Conservation (phyloP, 2,329 filamentous ascomycete genomes). For the Stagonosporopsis vannaccii region DNA sequence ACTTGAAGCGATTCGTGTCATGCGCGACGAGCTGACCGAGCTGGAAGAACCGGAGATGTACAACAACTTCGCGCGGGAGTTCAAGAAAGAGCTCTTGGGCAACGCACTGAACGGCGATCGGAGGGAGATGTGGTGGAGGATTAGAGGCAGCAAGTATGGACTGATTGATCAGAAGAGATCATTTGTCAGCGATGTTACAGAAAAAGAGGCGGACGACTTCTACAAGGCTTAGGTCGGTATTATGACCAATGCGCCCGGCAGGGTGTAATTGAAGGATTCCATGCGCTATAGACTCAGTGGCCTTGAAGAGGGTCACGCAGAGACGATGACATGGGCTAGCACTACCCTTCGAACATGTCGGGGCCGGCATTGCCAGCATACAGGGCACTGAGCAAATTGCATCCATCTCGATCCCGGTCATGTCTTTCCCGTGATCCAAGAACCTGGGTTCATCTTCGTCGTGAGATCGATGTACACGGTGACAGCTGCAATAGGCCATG, state of each 20-base stretch:
- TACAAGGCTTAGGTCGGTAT: constrained; percentile 29
- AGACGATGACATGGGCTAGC: no score
- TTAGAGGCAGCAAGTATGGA: constrained; percentile 72
- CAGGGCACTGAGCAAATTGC: no score
- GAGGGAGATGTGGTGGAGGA: constrained; percentile 80
- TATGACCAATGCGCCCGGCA: no score
- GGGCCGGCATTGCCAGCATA: no score
- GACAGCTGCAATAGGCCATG: no score
- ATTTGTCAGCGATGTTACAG: background rate
- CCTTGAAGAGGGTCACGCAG: no score
- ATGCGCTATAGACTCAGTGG: no score
- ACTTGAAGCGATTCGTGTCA: constrained; percentile 76
- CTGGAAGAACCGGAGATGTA: constrained; percentile 79
- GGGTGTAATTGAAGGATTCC: background rate
- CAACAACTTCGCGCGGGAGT: constrained; percentile 72
- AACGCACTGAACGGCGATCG: constrained; percentile 78
- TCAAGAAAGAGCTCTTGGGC: constrained; percentile 76
- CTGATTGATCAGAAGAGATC: constrained; percentile 66
- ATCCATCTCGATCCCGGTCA: no score
- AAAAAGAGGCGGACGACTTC: constrained; percentile 63
- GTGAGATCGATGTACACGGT: no score
- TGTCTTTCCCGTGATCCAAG: no score
- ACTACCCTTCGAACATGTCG: no score
- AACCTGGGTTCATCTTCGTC: no score
- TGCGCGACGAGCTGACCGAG: constrained; percentile 78